Evolutionary conservation across 768 basidiomycete genomes (phyloP), one percentile per base, ranked within the genome.

Genomic region (Daedalea quercina): DNA sequence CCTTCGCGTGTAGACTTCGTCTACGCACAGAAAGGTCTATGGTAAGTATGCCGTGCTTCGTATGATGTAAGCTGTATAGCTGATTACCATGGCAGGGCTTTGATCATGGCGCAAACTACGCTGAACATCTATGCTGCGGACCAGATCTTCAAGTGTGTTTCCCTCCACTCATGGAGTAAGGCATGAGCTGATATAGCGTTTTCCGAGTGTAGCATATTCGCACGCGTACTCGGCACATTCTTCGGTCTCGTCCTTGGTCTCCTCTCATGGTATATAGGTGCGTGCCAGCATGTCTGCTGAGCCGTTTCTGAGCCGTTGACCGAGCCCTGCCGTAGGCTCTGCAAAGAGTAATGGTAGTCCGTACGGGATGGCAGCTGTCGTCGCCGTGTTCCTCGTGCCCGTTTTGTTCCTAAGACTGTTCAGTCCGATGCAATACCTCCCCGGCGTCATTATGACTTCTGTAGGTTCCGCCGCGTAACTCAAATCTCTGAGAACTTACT

Each of bases 91-190:
- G 25, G 4, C 40, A 72, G 78, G 79, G 78, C 78, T 3, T 64
- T 82, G 45, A 79, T 82, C 60, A 82, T 81, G 77, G 75, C 78
- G 0, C 82, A 83, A 57, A 81, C 77, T 1, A 79, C 76, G 13
- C 53, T 82, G 49, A 79, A 76, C 44, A 72, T 82, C 33, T 82
- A 75, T 58, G 73, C 75, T 2, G 78, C 79, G 9, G 80, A 84
- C 62, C 82, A 83, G 60, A 72, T 82, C 4, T 75, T 61, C 64
- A 76, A 76, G 75, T 75, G 47, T 24, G 67, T 59, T 8, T 6
- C n/a, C 43, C 3, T 19, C 33, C 15, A 6, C 0, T 17, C 24
- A 9, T 28, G 43, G n/a, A 40, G 35, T 13, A 42, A 42, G 23
- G 34, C 3, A 19, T 24, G 22, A 22, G 3, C 13, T 15, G 15